Evolutionary conservation across 2,329 filamentous ascomycete genomes (phyloP).

Genomic region (Cadophora malorum): DNA sequence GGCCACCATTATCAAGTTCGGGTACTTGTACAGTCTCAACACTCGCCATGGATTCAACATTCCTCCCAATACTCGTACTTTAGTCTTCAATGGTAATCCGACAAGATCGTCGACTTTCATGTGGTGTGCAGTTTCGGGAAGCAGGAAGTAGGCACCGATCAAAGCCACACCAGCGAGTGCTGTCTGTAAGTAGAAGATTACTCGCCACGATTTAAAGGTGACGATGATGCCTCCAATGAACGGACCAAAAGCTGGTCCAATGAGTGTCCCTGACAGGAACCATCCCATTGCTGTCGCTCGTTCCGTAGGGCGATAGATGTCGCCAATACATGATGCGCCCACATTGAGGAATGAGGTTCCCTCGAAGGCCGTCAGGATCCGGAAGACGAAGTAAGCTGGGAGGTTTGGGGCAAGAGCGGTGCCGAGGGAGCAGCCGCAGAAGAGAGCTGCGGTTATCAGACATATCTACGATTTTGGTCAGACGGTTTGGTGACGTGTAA

Average conservation of each 20-base stretch:
- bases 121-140: conserved; percentile 76
- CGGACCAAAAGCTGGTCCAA: conserved; percentile 73
- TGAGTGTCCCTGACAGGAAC: conserved; percentile 74
- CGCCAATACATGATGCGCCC: conserved; percentile 72
- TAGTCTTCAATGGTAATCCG: conserved; percentile 56
- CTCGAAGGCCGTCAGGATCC: conserved; percentile 76
- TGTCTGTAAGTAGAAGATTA: conserved; percentile 80
- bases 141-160: conserved; percentile 66
- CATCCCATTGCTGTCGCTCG: conserved; percentile 76
- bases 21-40: conserved; percentile 68
- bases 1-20: conserved; percentile 69
- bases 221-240: conserved; percentile 80
- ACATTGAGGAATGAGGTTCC: conserved; percentile 77
- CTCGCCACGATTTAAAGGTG: conserved; percentile 74
- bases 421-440: conserved; percentile 73
- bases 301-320: conserved; percentile 68
- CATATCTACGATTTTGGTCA: conserved; percentile 54
- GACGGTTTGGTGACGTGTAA: too few species aligned
- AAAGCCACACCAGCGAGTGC: conserved; percentile 67
- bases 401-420: conserved; percentile 76
- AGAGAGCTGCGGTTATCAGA: conserved; percentile 64
- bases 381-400: conserved; percentile 74
- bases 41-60: conserved; percentile 73
- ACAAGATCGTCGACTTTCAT: conserved; percentile 67
- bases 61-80: conserved; percentile 60